Evolutionary conservation across 768 basidiomycete species (phyloP), one percentile per base, ranked within the genome.

Genomic region (Lentinula guzmanii): DNA sequence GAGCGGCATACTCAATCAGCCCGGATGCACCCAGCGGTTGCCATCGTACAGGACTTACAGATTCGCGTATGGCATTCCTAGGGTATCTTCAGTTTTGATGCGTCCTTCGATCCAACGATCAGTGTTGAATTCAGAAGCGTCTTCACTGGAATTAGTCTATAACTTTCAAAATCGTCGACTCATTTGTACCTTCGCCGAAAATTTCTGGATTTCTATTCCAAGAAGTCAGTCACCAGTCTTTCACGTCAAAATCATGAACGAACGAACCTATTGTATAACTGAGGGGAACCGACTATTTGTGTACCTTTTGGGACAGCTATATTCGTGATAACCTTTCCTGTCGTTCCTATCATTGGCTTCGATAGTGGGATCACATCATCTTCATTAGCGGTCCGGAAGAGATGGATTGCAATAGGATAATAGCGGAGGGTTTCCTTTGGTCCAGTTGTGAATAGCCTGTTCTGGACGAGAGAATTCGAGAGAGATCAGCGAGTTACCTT

Each of bases 341-440:
- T 68, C 28, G 65, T 66, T 10, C 72, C 74, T 31, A 54, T 66
- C 28, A 79, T 68, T 6, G 79, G 76, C 50, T 65, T 67, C 3
- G 76, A 70, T 43, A 84, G 73, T 1, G 83, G 78, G 16, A 83
- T 64, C 28, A 77, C 57, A 52, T 80, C 76, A 60, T 83, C 80
- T 45, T 74, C 69, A 3, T 66, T 68, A 3, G 86, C 76, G 56
- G 79, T 69, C 31, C 80, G 66, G 62, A 65, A 75, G n/a, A 68
- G 70, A 56, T 71, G 70, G 50, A 70, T 69, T 5, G 72, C 71
- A 1, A 72, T 73, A 15, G 79, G 77, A 58, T 80, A 75, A 60
- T 70, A 79, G 50, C 82, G 74, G 62, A 82, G 67, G 0, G 75
- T 72, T 70, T 83, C 82, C 82, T 82, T 52, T 24, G 54, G 24